Percentiles rank a stretch among this genome's conserved stretches.
These are phyloP conservation scores for Chrysoporthe deuterocubensis DNA, from an alignment of 2,329 filamentous ascomycete genomes.

Conservation along the genomic window DNA sequence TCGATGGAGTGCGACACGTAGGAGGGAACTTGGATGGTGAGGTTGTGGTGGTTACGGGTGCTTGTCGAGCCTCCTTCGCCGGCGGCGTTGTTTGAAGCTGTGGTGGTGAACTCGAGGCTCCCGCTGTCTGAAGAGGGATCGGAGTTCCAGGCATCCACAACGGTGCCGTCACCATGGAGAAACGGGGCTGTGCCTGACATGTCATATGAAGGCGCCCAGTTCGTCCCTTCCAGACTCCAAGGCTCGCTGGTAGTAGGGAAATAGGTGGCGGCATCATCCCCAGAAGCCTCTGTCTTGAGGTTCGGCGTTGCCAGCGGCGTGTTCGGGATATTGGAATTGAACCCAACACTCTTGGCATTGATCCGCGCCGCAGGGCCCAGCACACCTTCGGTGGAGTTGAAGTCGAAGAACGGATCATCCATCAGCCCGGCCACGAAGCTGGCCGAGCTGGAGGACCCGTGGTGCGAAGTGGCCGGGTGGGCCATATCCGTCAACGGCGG, in stretches of 20 bases:
- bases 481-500: conserved; percentile 25
- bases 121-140: conserved; percentile 24
- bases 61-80: not conserved
- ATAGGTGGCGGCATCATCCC: conserved; percentile 29
- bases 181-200: conserved; percentile 15
- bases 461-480: conserved; percentile 1
- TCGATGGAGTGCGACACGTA: conserved; percentile 22
- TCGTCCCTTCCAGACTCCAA: conserved; percentile 20
- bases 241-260: conserved; percentile 32
- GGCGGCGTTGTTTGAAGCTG: conserved; percentile 11
- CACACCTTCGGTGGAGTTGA: conserved; percentile 9
- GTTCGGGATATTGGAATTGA: conserved; percentile 35
- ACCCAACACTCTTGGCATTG: conserved; percentile 11
- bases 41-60: conserved; percentile 25
- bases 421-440: conserved; percentile 34
- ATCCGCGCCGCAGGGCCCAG: conserved; percentile 25
- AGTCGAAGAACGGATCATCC: conserved; percentile 38
- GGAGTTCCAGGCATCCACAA: conserved; percentile 30
- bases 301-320: conserved; percentile 46
- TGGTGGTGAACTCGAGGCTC: conserved; percentile 19
- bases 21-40: conserved; percentile 27
- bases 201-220: conserved; percentile 18
- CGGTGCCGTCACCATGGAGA: conserved; percentile 38
- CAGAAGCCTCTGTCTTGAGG: conserved; percentile 32
- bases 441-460: conserved; percentile 13